Evolutionary conservation across 2,329 filamentous ascomycete genomes (phyloP).

Genomic region (Aspergillus ochraceoroseus): DNA sequence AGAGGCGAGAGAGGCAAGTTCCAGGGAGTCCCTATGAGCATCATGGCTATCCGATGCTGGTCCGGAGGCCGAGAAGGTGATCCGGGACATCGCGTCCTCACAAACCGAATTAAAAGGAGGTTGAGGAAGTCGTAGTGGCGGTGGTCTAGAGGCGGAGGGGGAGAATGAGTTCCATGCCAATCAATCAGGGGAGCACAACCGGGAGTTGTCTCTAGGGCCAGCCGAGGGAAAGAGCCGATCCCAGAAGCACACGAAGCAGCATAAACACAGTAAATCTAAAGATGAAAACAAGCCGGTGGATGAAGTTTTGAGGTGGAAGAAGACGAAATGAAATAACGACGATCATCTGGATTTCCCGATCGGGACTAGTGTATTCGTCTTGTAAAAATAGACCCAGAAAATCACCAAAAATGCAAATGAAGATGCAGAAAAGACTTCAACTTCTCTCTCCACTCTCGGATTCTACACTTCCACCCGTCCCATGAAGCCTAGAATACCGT

Average conservation of each 20-base stretch:
- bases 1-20: constrained; percentile 90
- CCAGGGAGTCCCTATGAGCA: constrained; percentile 82
- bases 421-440: background rate
- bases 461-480: background rate
- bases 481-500: constrained; percentile 22
- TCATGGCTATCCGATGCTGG: constrained; percentile 33
- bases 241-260: constrained; percentile 4
- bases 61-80: constrained; percentile 29
- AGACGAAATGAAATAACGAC: constrained; percentile 7
- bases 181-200: background rate
- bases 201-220: background rate
- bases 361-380: constrained; percentile 12
- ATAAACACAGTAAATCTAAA: constrained; percentile 1
- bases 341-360: constrained; percentile 13
- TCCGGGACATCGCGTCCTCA: constrained; percentile 30
- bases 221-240: constrained; percentile 1
- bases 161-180: constrained; percentile 16
- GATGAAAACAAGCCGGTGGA: constrained; percentile 1
- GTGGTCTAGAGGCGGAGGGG: constrained; percentile 10
- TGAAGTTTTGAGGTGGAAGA: background rate
- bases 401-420: background rate
- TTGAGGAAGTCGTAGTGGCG: constrained; percentile 6
- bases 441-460: too few relatives aligned
- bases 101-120: constrained; percentile 1
- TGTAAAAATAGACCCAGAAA: background rate